phyloP scores from a whole-genome alignment of 768 basidiomycete genomes.

The Pholiota molesta region DNA sequence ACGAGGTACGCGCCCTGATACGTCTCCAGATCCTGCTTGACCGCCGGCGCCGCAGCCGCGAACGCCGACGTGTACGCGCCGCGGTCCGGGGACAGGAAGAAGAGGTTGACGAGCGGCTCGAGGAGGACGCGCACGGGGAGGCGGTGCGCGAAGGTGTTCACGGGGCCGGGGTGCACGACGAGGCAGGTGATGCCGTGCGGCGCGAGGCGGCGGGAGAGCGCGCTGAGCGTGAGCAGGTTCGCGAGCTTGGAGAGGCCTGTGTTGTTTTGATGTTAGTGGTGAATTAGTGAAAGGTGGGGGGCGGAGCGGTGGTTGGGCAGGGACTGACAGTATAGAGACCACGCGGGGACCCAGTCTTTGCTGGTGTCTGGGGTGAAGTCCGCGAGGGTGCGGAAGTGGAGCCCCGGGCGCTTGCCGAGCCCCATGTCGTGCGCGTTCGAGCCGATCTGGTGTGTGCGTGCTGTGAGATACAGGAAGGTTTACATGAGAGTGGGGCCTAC shows the following conservation, averaged over 20 bases:
- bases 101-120: too few relatives aligned
- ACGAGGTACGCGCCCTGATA: constrained; percentile 41
- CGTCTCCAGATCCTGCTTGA: constrained; percentile 16
- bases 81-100: too few relatives aligned
- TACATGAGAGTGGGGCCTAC: too few relatives aligned
- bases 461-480: too few relatives aligned
- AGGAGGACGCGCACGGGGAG: too few relatives aligned
- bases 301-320: too few relatives aligned
- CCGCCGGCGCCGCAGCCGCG: constrained; percentile 27
- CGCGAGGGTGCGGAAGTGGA: constrained; percentile 30
- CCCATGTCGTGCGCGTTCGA: constrained; percentile 23
- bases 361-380: constrained; percentile 33
- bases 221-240: constrained; percentile 43
- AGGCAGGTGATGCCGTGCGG: constrained; percentile 36
- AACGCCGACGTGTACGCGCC: too few relatives aligned
- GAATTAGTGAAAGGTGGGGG: too few relatives aligned
- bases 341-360: constrained; percentile 24
- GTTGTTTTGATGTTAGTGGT: too few relatives aligned
- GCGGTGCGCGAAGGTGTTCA: constrained; percentile 37
- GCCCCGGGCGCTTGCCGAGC: constrained; percentile 22
- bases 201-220: constrained; percentile 43
- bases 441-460: too few relatives aligned
- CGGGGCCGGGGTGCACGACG: constrained; percentile 42
- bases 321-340: constrained; percentile 27
- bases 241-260: constrained; percentile 50